phyloP scores from a whole-genome alignment of 2,329 filamentous ascomycete genomes.

The Microdochium trichocladiopsis region DNA sequence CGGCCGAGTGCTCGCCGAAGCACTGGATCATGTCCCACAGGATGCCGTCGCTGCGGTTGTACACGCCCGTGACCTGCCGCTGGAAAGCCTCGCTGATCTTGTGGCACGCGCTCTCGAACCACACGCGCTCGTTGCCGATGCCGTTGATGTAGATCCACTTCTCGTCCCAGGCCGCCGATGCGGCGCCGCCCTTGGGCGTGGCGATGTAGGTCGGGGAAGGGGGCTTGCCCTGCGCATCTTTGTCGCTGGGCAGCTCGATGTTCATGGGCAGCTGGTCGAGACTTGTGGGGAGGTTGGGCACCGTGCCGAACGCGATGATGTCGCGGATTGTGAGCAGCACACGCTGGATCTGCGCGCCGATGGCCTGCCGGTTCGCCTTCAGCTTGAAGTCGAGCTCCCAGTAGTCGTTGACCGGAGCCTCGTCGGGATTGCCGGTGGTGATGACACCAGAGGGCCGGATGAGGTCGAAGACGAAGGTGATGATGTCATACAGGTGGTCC shows the following conservation, averaged over 20 bases:
- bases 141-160: constrained; percentile 1
- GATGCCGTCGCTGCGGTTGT: constrained; percentile 8
- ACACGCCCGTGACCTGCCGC: constrained; percentile 5
- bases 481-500: neutral
- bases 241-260: neutral
- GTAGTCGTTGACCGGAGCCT: neutral
- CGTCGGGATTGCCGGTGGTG: neutral
- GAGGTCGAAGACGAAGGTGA: neutral
- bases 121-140: constrained; percentile 1
- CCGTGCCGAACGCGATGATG: neutral
- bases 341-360: neutral
- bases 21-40: constrained; percentile 7
- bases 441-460: neutral
- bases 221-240: neutral
- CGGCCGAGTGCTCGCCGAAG: constrained; percentile 4
- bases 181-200: neutral
- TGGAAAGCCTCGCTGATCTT: constrained; percentile 3
- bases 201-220: neutral
- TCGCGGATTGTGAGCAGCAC: neutral
- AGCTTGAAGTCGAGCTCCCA: neutral
- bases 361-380: neutral
- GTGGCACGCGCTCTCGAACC: neutral
- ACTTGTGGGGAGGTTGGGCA: neutral
- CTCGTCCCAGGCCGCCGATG: neutral
- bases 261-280: neutral